Evolutionary conservation across 2,329 filamentous ascomycete species (phyloP).

Genomic region (Mycogone perniciosa): DNA sequence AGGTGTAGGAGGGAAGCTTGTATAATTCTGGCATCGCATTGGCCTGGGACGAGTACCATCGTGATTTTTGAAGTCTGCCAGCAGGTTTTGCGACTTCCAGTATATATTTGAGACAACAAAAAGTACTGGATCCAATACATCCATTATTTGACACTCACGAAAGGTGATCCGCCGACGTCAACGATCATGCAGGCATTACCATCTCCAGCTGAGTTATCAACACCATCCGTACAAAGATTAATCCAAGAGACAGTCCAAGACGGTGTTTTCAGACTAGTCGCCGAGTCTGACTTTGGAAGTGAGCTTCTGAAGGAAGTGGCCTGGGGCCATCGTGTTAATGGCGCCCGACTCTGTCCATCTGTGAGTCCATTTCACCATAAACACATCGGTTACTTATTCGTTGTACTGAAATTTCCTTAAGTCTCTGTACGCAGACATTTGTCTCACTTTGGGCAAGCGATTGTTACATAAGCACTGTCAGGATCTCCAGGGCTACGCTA

Average conservation of each 20-base stretch:
- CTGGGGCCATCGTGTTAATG: conserved; percentile 62
- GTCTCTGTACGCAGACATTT: conserved; percentile 53
- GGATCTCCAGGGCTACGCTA: conserved; percentile 2
- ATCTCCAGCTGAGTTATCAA: conserved; percentile 1
- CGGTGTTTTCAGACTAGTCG: conserved; percentile 45
- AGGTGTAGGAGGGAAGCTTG: no score
- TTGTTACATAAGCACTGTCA: conserved; percentile 1
- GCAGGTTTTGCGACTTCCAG: conserved; percentile 53
- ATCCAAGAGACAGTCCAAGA: neutral
- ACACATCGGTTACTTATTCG: conserved; percentile 18
- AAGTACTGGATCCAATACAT: conserved; percentile 60
- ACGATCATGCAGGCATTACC: conserved; percentile 46
- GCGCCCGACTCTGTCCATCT: conserved; percentile 59
- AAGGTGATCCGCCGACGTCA: conserved; percentile 34
- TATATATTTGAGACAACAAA: conserved; percentile 68
- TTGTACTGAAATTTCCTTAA: neutral
- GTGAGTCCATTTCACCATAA: neutral
- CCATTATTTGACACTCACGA: conserved; percentile 61
- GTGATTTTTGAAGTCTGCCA: conserved; percentile 34
- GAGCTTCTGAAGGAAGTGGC: conserved; percentile 55
- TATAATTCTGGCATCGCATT: conserved; percentile 55
- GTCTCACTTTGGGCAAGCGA: conserved; percentile 58
- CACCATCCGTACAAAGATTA: conserved; percentile 2
- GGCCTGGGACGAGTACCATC: conserved; percentile 64
- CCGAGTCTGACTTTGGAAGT: conserved; percentile 60